These are phyloP conservation scores for Fusarium sp. DNA, from an alignment of 2,329 filamentous ascomycete species.

Conservation along the genomic window DNA sequence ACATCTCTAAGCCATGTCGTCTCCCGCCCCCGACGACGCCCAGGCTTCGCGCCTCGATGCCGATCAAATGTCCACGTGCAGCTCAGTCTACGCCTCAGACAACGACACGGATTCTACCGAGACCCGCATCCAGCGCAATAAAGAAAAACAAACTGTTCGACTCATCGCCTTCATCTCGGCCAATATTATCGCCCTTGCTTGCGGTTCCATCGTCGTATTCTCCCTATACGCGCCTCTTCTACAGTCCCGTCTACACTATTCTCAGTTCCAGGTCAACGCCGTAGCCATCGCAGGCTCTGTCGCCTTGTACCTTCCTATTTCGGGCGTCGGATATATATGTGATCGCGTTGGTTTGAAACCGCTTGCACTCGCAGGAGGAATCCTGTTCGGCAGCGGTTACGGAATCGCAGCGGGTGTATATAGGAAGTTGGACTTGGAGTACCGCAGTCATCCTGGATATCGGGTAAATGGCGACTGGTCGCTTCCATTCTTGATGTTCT, in stretches of 20 bases:
- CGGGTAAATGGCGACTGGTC: slow-evolving; percentile 68
- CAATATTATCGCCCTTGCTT: slow-evolving; percentile 74
- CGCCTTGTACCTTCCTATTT: slow-evolving; percentile 91
- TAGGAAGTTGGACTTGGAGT: slow-evolving; percentile 61
- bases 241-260: slow-evolving; percentile 86
- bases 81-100: slow-evolving; percentile 40
- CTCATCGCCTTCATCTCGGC: slow-evolving; percentile 64
- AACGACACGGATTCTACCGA: slow-evolving; percentile 33
- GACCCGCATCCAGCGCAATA: slow-evolving; percentile 40
- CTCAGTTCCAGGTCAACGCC: slow-evolving; percentile 90
- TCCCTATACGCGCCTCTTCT: slow-evolving; percentile 94
- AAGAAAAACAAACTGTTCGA: slow-evolving; percentile 52
- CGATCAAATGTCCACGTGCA: slow-evolving; percentile 43
- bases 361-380: slow-evolving; percentile 76
- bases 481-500: slow-evolving; percentile 83
- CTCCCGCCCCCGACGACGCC: slow-evolving; percentile 30
- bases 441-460: slow-evolving; percentile 51
- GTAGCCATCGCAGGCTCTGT: slow-evolving; percentile 89
- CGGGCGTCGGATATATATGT: slow-evolving; percentile 89
- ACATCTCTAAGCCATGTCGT: slow-evolving; percentile 34
- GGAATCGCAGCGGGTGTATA: slow-evolving; percentile 85
- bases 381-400: slow-evolving; percentile 85
- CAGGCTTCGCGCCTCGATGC: slow-evolving; percentile 35
- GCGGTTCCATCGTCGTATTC: slow-evolving; percentile 92
- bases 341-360: slow-evolving; percentile 86